These are phyloP conservation scores for Mallotus nudiflorus DNA, from an alignment of 345 rosid genomes.

Conservation along the genomic window DNA sequence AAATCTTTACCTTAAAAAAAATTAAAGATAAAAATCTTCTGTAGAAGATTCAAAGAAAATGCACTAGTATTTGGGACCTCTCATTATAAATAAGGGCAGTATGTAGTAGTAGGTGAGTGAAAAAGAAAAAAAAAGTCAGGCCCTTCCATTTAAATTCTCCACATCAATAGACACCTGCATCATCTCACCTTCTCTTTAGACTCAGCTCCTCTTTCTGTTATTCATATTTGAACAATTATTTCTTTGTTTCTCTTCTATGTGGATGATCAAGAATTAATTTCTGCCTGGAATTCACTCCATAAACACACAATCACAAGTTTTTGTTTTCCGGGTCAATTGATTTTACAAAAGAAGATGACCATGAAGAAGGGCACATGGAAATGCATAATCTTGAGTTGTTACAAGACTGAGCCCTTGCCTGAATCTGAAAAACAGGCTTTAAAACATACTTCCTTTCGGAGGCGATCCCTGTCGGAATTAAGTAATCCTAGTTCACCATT, in stretches of 20 bases:
- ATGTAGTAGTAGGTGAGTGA: constrained; percentile 27
- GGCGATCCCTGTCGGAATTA: constrained; percentile 54
- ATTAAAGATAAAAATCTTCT: too few species aligned
- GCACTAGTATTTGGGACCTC: background rate
- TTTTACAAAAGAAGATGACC: constrained; percentile 20
- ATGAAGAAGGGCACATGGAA: constrained; percentile 43
- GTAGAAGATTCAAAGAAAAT: too few species aligned
- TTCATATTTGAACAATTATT: background rate
- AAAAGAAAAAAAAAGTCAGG: background rate
- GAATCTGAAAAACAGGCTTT: constrained; percentile 23
- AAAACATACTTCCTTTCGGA: constrained; percentile 44
- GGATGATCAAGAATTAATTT: background rate
- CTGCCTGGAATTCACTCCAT: background rate
- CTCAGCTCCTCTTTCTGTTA: background rate
- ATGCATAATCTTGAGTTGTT: constrained; percentile 48
- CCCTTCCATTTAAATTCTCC: constrained; percentile 4
- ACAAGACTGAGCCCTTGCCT: constrained; percentile 25
- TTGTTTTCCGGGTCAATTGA: background rate
- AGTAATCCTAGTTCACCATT: constrained; percentile 57
- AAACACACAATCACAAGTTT: background rate
- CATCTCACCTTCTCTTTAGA: background rate
- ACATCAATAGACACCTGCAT: background rate
- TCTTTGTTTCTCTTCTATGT: background rate
- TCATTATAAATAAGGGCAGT: background rate
- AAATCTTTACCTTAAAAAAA: too few species aligned